Evolutionary conservation across 805 yeast genomes (phyloP).

Genomic region (Candida fluviatilis): DNA sequence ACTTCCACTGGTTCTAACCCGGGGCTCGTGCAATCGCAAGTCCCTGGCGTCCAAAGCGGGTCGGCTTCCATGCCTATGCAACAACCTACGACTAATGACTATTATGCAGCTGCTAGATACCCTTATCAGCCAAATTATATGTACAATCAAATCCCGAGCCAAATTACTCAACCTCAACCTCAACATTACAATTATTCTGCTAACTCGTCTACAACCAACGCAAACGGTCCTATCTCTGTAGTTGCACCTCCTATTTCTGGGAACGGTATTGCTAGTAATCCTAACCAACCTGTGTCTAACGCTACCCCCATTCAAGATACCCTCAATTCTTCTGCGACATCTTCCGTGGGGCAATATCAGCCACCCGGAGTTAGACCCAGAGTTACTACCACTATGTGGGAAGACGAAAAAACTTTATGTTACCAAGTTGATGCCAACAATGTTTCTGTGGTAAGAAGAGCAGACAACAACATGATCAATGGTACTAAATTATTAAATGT

Average conservation of each 20-base stretch:
- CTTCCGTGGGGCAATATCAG: constrained; percentile 42
- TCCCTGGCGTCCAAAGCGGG: neutral
- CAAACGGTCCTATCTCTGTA: neutral
- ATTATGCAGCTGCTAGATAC: constrained; percentile 5
- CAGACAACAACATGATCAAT: constrained; percentile 80
- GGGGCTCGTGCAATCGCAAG: neutral
- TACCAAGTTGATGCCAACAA: constrained; percentile 84
- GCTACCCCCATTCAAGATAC: constrained; percentile 17
- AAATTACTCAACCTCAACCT: constrained; percentile 20
- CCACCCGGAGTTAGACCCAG: constrained; percentile 52
- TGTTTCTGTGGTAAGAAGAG: constrained; percentile 76
- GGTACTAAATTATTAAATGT: constrained; percentile 60
- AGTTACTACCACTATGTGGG: constrained; percentile 88
- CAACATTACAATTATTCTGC: constrained; percentile 18
- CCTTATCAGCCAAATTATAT: constrained; percentile 16
- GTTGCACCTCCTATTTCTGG: constrained; percentile 4
- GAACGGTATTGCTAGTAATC: too few species aligned
- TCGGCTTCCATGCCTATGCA: neutral
- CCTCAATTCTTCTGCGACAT: constrained; percentile 13
- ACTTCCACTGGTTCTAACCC: neutral
- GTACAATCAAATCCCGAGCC: constrained; percentile 19
- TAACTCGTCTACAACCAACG: constrained; percentile 4
- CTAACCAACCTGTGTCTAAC: constrained; percentile 1
- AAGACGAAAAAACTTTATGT: constrained; percentile 79
- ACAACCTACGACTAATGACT: neutral